Percentiles rank a stretch among this genome's conserved stretches.
phyloP scores from a whole-genome alignment of 1,284 basidiomycete genomes.

The Papiliotrema flavescens region DNA sequence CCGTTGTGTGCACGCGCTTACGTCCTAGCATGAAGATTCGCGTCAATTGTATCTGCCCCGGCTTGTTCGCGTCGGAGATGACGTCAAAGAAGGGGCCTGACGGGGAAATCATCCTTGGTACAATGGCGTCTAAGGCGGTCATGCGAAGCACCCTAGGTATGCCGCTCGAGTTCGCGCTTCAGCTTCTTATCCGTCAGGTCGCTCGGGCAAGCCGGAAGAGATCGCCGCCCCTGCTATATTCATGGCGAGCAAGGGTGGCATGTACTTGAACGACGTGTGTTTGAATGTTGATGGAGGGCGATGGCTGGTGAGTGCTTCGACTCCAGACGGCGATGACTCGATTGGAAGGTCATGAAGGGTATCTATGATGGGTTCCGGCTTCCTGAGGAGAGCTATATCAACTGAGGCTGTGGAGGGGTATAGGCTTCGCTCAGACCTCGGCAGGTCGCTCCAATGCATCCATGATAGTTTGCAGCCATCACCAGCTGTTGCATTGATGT shows the following conservation, averaged over 20 bases:
- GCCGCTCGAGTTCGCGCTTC: neutral
- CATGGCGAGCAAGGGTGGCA: constrained; percentile 9
- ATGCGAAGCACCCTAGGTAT: constrained; percentile 10
- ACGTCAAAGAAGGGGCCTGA: constrained; percentile 20
- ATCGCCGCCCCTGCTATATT: constrained; percentile 15
- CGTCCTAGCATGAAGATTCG: constrained; percentile 35
- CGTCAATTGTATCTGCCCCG: constrained; percentile 39
- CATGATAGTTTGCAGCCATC: too few relatives aligned
- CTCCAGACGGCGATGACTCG: too few relatives aligned
- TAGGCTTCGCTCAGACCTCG: neutral
- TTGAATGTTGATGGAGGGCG: constrained; percentile 17
- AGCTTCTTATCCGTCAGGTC: neutral
- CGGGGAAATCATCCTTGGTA: too few relatives aligned
- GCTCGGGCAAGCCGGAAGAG: constrained; percentile 13
- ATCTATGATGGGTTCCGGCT: constrained; percentile 10
- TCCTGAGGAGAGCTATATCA: constrained; percentile 7
- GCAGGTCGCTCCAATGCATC: too few relatives aligned
- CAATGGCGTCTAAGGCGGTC: constrained; percentile 7
- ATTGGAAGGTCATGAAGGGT: constrained; percentile 8
- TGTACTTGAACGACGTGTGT: constrained; percentile 14
- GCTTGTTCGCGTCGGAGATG: constrained; percentile 44
- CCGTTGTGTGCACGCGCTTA: neutral
- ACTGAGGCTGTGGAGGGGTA: neutral
- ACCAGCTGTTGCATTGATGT: too few relatives aligned
- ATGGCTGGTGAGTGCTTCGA: constrained; percentile 8